Base-by-base conservation (phyloP, 2,329 filamentous ascomycete genomes). In the Lasiodiplodia sp. region DNA sequence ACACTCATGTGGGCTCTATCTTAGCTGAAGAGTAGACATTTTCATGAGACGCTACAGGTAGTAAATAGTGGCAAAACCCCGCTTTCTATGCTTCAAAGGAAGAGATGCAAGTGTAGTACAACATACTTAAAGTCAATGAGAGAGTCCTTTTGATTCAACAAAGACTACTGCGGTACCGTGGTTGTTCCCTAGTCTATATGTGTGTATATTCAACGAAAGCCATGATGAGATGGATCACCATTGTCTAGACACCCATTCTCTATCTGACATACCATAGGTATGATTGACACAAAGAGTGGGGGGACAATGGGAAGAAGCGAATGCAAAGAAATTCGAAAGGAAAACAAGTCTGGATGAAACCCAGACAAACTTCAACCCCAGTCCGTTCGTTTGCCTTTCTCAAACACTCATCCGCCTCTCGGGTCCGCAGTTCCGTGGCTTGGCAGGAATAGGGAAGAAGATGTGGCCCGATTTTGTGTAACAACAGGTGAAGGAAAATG, bases 61-160 rank as follows among this genome's bases (percentile, higher is more conserved):
- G 11, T 28, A 28, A 28, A 28, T 28, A 28, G 28, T 28, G 28
- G 28, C 28, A 18, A 44, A 44, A 1, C 14, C 14, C 16, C 12
- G 14, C 28, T 6, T 44, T n/a, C 40, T 21, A 7, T n/a, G 18
- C n/a, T 2, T 47, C 6, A 8, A 47, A 47, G 8, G 18, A 47
- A 47, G 16, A 12, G 18, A 47, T n/a, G 18, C 12, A 8, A n/a
- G 18, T n/a, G 18, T 6, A n/a, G n/a, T 10, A 47, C 18, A 18
- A 3, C 7, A 56, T 56, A 28, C 18, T 57, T 38, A 34, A 18
- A 57, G 21, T 14, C 4, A 21, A 57, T 57, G 37, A 57, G 18
- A 57, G 23, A 62, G 58, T 21, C 58, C 40, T 62, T 25, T 62
- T 49, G 58, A 34, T 49, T 49, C 28, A 49, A 34, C 40, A 62